These are phyloP conservation scores for Cryoendolithus antarcticus DNA, from an alignment of 2,329 filamentous ascomycete genomes.

Conservation along the genomic window DNA sequence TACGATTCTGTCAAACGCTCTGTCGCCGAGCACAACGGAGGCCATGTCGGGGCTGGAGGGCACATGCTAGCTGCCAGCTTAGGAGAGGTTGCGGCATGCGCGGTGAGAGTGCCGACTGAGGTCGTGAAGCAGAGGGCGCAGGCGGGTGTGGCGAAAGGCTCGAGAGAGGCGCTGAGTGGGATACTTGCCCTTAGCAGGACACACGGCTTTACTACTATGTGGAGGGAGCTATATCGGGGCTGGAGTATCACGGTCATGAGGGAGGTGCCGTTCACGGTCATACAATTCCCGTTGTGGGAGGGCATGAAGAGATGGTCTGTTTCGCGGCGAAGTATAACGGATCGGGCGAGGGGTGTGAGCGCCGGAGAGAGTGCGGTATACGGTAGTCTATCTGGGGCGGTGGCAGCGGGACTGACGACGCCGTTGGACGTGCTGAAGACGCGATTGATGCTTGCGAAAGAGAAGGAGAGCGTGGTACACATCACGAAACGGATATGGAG, in stretches of 20 bases:
- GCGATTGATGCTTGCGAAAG: slow-evolving; percentile 76
- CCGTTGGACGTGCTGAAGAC: slow-evolving; percentile 96
- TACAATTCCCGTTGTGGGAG: slow-evolving; percentile 98
- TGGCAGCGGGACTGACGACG: slow-evolving; percentile 81
- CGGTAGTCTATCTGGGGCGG: slow-evolving; percentile 68
- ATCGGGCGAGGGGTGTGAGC: slow-evolving; percentile 37
- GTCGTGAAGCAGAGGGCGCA: slow-evolving; percentile 96
- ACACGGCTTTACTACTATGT: slow-evolving; percentile 44
- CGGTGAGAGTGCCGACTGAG: slow-evolving; percentile 85
- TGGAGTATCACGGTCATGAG: slow-evolving; percentile 87
- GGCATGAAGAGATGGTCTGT: slow-evolving; percentile 65
- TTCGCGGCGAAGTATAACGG: slow-evolving; percentile 18
- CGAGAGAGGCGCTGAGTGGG: slow-evolving; percentile 51
- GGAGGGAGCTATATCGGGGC: slow-evolving; percentile 78
- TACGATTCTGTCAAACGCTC: slow-evolving; percentile 19
- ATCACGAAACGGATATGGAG: slow-evolving; percentile 54
- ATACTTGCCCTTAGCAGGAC: slow-evolving; percentile 42
- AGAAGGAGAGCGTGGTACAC: slow-evolving; percentile 45
- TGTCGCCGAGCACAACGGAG: slow-evolving; percentile 2
- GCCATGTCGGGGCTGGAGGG: slow-evolving; percentile 16
- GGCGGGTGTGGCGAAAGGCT: slow-evolving; percentile 66
- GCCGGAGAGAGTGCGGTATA: slow-evolving; percentile 73
- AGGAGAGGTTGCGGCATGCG: slow-evolving; percentile 85
- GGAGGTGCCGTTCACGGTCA: slow-evolving; percentile 92
- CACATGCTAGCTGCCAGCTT: slow-evolving; percentile 80